Conservation (phyloP, 192 early-diverging fungal species). For the Coemansia furcata region DNA sequence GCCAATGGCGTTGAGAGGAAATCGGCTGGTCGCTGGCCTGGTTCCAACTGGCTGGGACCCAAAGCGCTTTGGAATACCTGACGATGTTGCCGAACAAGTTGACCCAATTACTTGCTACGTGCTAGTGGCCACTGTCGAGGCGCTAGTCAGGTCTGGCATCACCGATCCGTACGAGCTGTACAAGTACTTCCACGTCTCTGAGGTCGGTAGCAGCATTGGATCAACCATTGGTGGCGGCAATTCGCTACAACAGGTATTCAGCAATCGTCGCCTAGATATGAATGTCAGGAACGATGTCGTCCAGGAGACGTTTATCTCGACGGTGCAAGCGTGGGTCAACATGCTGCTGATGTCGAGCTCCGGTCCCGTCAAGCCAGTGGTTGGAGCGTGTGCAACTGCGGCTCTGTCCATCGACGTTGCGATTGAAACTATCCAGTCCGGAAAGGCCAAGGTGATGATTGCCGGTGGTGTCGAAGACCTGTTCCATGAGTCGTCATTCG, state of each 20-base stretch:
- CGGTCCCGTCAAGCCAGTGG: constrained; percentile 76
- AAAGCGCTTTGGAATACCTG: constrained; percentile 85
- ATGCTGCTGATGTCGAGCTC: constrained; percentile 88
- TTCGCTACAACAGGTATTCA: constrained; percentile 69
- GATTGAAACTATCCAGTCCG: constrained; percentile 80
- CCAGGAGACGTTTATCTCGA: constrained; percentile 94
- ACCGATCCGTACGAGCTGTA: constrained; percentile 98
- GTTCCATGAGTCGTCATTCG: constrained; percentile 80
- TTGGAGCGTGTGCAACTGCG: constrained; percentile 92
- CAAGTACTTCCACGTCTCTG: constrained; percentile 92
- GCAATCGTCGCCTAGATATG: constrained; percentile 70
- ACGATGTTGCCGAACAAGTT: constrained; percentile 86
- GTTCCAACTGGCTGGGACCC: constrained; percentile 94
- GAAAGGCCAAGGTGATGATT: constrained; percentile 89
- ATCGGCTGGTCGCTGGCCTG: constrained; percentile 81
- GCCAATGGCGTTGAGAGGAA: constrained; percentile 84
- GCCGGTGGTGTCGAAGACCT: constrained; percentile 92
- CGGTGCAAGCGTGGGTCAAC: constrained; percentile 95
- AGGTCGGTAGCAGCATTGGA: constrained; percentile 88
- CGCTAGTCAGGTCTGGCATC: constrained; percentile 83
- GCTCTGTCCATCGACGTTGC: constrained; percentile 88
- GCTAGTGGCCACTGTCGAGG: constrained; percentile 89
- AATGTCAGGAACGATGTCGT: constrained; percentile 80
- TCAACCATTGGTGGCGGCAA: constrained; percentile 85
- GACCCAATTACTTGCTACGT: constrained; percentile 85